Base-by-base conservation (phyloP, 2,329 filamentous ascomycete species). In the Aspergillus pseudonomiae region DNA sequence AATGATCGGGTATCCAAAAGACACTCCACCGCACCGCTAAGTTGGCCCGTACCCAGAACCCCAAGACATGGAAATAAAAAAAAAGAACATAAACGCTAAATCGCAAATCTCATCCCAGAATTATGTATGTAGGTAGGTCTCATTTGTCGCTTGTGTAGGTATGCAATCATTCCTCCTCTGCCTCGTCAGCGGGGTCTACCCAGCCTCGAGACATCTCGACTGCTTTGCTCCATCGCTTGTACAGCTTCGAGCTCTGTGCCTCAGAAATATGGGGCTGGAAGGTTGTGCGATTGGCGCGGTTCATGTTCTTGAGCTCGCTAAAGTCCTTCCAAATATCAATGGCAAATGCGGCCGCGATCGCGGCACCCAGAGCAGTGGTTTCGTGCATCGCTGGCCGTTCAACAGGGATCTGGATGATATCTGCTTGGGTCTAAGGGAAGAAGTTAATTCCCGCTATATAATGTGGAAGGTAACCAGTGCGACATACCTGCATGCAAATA, bases 331-430 rank as follows among this genome's bases (percentile, higher is more conserved):
- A 96, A 39, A 94, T 87, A 52, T 86, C 89, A 14, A 91, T 88
- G 10, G 93, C 92, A 64, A 96, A 88, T n/a, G 91, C 93, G 10
- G 93, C 93, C 19, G 93, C 92, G 70, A 96, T 94, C 55, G 93
- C 93, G 16, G 93, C 93, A 30, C 93, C 93, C 2, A 97, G 85
- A 0, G 93, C 91, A 1, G 93, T 97, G 4, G 93, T 96, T 81
- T 97, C 93, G 62, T 91, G 89, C 93, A 97, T 96, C 61, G 88
- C 85, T 0, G 93, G 93, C 28, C 93, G 88, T 76, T 94, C 88
- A 64, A 97, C 91, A 32, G 89, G 90, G 69, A 96, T 95, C 61
- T 89, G 88, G 70, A 91, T 92, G 57, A 97, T 86, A 79, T 96
- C 90, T 66, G 93, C 90, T 84, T 97, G 93, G 6, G 91, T 93